Percentiles rank a stretch among this genome's conserved stretches.
Conservation (phyloP, 805 yeast genomes). For the Wickerhamiella qilinensis region DNA sequence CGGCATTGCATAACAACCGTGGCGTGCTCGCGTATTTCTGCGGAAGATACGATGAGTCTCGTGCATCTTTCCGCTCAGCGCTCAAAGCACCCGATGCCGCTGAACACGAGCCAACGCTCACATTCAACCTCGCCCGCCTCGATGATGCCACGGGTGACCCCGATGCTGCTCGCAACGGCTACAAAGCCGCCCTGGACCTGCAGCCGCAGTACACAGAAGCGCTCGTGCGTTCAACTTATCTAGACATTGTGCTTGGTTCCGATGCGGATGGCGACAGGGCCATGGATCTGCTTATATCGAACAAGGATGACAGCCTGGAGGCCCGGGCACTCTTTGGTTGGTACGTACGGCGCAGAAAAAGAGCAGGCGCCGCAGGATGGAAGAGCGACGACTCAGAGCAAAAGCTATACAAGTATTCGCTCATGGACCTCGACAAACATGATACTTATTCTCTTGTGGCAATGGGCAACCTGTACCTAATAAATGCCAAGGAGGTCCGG, state of each 20-base stretch:
- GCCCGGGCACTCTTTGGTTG: conserved; percentile 86
- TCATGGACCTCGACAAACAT: conserved; percentile 62
- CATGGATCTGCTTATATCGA: conserved; percentile 38
- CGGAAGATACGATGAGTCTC: conserved; percentile 43
- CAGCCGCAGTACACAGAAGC: conserved; percentile 66
- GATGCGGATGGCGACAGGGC: conserved; percentile 29
- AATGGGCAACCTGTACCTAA: conserved; percentile 70
- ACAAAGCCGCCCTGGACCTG: conserved; percentile 37
- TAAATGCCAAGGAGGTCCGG: conserved; percentile 62
- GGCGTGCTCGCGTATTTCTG: conserved; percentile 68
- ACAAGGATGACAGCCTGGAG: conserved; percentile 50
- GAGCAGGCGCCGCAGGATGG: conserved; percentile 12
- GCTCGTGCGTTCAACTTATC: conserved; percentile 49
- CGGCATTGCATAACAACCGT: conserved; percentile 51
- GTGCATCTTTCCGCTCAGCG: conserved; percentile 37
- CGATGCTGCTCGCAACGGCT: conserved; percentile 27
- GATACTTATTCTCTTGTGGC: conserved; percentile 82
- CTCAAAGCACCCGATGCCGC: conserved; percentile 13
- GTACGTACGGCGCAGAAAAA: conserved; percentile 38
- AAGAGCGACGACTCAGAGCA: conserved; percentile 48
- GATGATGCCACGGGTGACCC: conserved; percentile 32
- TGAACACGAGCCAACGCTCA: conserved; percentile 26
- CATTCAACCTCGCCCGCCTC: conserved; percentile 66
- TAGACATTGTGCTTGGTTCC: conserved; percentile 32
- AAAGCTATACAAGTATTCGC: conserved; percentile 67